Base-by-base conservation (phyloP, 495 filamentous ascomycete genomes). In the Chaetomium fimeti region DNA sequence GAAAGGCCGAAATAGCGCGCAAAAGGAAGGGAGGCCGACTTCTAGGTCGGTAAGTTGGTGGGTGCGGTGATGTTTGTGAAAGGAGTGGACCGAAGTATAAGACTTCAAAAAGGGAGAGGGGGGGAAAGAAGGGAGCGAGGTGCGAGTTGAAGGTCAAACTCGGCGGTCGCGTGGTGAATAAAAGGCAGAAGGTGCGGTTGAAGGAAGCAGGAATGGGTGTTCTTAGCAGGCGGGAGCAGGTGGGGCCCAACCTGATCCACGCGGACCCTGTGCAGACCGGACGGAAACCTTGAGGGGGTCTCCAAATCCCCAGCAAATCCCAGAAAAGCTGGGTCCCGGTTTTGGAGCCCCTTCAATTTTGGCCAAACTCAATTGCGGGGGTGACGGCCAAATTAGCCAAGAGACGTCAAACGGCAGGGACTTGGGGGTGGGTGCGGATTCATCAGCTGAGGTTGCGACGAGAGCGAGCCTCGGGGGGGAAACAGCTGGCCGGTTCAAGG, bases 21-120 rank as follows among this genome's bases (percentile, higher is more conserved):
- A 61, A 45, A 24, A 28, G 54, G 62, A 60, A n/a, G 40, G 49
- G 66, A 11, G 48, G 36, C 28, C 49, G 53, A 57, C 40, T 49
- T 24, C 40, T 49, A 29, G 42, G 55, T 55, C 47, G 47, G 48
- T 20, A 36, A 53, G 58, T 22, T 5, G 56, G 53, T 28, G 29
- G 36, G 5, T 51, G 20, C 25, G 60, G 47, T 49, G 64, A 40
- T 60, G 57, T 29, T 38, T 51, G 49, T 49, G 25, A 59, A 69
- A 71, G 61, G 69, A 71, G 63, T 65, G 67, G 61, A 66, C 51
- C 36, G 64, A 67, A 70, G 66, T 61, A 62, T 18, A 60, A 57
- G 20, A 38, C 45, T 57, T 22, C 38, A 57, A 59, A 71, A 74
- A 75, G 72, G 80, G 71, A 79, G 81, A n/a, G 72, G 74, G 79